These are phyloP conservation scores for Rhodotorula sp. DNA, from an alignment of 1,284 basidiomycete genomes.

Conservation along the genomic window DNA sequence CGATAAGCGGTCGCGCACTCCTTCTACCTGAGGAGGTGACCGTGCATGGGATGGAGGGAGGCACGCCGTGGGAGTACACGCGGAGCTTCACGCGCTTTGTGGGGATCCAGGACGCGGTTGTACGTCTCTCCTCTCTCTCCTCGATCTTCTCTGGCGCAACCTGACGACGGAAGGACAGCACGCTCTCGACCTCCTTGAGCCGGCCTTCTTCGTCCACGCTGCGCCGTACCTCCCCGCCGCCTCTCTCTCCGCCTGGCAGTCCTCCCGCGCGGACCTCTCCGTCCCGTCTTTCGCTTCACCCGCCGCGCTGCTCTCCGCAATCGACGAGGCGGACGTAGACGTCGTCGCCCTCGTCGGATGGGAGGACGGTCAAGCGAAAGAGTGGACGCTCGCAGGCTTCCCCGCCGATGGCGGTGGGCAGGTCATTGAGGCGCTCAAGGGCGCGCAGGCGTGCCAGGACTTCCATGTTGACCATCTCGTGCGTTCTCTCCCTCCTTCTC, in stretches of 20 bases:
- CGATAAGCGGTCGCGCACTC: neutral
- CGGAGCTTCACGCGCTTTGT: constrained; percentile 4
- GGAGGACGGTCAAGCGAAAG: neutral
- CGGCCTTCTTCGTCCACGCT: constrained; percentile 9
- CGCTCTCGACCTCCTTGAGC: constrained; percentile 17
- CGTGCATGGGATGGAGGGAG: neutral
- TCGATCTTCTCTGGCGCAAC: neutral
- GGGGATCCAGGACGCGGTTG: constrained; percentile 1
- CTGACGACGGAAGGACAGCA: neutral
- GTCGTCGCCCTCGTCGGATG: constrained; percentile 2
- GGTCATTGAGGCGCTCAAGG: constrained; percentile 1
- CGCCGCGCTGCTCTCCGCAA: neutral
- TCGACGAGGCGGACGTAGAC: neutral
- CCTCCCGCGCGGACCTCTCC: neutral
- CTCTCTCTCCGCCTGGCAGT: neutral
- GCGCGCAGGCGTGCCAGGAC: neutral
- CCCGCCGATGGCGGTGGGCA: neutral
- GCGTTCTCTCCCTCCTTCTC: neutral
- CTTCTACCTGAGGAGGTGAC: neutral
- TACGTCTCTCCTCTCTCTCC: neutral
- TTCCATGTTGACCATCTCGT: constrained; percentile 3
- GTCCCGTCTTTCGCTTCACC: neutral
- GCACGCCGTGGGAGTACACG: neutral
- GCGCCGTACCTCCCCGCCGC: neutral
- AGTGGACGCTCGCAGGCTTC: constrained; percentile 1